Percentiles rank a stretch among this genome's conserved stretches.
phyloP scores from a whole-genome alignment of 208 protist genomes.

The Novymonas esmeraldas region DNA sequence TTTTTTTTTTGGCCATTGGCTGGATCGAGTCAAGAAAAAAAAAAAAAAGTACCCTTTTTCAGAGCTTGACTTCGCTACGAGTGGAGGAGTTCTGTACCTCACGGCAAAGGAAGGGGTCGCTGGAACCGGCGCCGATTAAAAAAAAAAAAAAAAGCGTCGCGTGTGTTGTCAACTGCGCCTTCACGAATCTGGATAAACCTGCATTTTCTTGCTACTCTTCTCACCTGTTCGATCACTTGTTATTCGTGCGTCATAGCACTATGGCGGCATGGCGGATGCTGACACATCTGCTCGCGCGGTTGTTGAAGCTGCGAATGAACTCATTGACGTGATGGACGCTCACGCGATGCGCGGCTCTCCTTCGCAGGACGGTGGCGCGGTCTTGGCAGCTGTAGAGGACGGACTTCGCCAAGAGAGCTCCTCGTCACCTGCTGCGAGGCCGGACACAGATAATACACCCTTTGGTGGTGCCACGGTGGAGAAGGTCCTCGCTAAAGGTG shows the following conservation, averaged over 20 bases:
- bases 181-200: too few relatives aligned
- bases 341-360: neutral
- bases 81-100: too few relatives aligned
- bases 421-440: neutral
- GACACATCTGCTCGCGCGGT: neutral
- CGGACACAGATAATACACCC: neutral
- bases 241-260: neutral
- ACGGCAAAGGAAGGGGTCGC: neutral
- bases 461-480: neutral
- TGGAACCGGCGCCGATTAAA: neutral
- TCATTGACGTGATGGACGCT: constrained; percentile 7
- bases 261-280: neutral
- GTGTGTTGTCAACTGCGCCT: too few relatives aligned
- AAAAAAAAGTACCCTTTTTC: neutral
- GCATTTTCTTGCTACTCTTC: too few relatives aligned
- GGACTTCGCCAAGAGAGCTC: neutral
- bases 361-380: neutral
- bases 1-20: neutral
- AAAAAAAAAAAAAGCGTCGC: too few relatives aligned
- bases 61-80: too few relatives aligned
- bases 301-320: constrained; percentile 3
- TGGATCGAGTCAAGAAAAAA: neutral
- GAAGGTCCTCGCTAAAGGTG: neutral
- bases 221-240: neutral
- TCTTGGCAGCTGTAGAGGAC: neutral